Evolutionary conservation across 202 grass and related monocot species (phyloP).

Genomic region (Dendrocalamus latiflorus): DNA sequence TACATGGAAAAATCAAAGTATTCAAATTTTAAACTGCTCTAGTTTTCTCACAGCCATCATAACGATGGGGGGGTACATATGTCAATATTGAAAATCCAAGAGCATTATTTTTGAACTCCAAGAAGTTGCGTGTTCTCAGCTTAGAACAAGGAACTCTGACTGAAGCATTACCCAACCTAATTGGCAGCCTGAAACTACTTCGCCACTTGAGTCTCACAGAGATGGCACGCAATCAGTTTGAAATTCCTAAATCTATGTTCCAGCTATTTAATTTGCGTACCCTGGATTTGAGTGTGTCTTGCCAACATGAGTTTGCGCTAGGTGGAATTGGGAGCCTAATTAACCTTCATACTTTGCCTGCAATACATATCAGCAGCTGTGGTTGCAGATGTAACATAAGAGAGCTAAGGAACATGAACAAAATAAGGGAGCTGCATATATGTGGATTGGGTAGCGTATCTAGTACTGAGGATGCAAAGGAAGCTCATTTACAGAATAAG

Average conservation of each 20-base stretch:
- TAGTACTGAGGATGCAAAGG: too few relatives aligned
- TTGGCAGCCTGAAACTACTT: conserved; percentile 18
- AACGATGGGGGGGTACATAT: neutral
- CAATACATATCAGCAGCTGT: neutral
- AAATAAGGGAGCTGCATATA: too few relatives aligned
- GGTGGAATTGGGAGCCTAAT: neutral
- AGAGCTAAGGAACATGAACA: too few relatives aligned
- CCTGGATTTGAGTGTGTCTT: neutral
- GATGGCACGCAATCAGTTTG: neutral
- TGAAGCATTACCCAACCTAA: neutral
- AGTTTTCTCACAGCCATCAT: neutral
- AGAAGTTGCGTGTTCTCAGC: too few relatives aligned
- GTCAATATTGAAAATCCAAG: neutral
- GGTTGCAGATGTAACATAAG: too few relatives aligned
- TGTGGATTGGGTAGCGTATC: too few relatives aligned
- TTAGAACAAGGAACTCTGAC: too few relatives aligned
- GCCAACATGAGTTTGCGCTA: too few relatives aligned
- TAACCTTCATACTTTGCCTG: conserved; percentile 13
- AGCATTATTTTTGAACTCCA: neutral
- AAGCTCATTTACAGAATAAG: too few relatives aligned
- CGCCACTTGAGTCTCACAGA: neutral
- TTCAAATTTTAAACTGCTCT: too few relatives aligned
- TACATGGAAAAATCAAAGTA: too few relatives aligned
- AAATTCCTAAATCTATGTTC: conserved; percentile 4
- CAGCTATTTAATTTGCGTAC: conserved; percentile 22